Evolutionary conservation across 1,139 yeast genomes (phyloP), one percentile per base, ranked within the genome.

Genomic region (Debaryomycetaceae sp.): DNA sequence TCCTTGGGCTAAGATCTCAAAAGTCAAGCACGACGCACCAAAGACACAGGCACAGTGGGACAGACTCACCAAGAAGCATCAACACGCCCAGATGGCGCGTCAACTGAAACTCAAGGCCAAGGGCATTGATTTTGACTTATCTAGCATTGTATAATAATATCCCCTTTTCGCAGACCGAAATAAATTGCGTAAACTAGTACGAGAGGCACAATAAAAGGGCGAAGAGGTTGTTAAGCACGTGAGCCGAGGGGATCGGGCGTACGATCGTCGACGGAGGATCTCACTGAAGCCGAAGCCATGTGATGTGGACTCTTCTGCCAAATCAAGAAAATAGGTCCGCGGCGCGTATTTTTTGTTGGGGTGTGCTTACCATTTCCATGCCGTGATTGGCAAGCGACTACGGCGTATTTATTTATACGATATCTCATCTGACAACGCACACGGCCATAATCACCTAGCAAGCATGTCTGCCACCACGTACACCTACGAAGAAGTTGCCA

Each of bases 401-500:
- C 6, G 14, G 25, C 14, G 12, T 10, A 23, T 7, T 10, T 10
- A n/a, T n/a, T 10, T 19, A 19, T 19, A 19, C 10, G 10, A 19
- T n/a, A 19, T 29, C 27, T 10, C 13, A 29, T 16, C 18, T 18
- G 25, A 23, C 20, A 22, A 16, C 29, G 18, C 25, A 22, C 21
- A 23, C 15, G 18, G 18, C 10, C 10, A 27, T 4, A 18, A 8
- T 5, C 30, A 15, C 16, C 17, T 6, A 10, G 17, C 28, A 11
- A 38, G 13, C 15, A 44, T 44, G 47, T 37, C 48, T 14, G 46
- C 35, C 20, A 16, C 23, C n/a, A 46, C 44, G 23, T 57, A 45
- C 47, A 61, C 64, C 20, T 45, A 50, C 34, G 88, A 79, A 40
- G 93, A 89, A 59, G 78, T 91, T 43, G 71, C 84, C 40, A 59